Base-by-base conservation (phyloP, 495 filamentous ascomycete species). In the Delitschia confertaspora region DNA sequence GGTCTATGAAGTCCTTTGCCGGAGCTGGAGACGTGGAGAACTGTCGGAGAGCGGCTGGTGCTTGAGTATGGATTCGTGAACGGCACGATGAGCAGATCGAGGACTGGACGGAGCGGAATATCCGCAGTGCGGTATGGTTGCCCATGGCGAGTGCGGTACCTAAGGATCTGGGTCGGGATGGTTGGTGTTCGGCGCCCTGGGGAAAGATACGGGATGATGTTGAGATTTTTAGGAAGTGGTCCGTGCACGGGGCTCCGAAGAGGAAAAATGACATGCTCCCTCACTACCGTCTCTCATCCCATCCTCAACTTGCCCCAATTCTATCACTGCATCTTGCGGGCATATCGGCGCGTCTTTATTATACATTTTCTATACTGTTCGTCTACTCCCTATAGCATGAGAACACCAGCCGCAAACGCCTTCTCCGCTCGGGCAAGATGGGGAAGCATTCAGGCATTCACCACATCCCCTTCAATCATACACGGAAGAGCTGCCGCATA, bases 401-500 rank as follows among this genome's bases (percentile, higher is more conserved):
- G 56, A 36, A 51, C 54, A 24, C 53, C 57, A 13, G 41, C 56
- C 18, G 38, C 38, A 20, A 42, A 45, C 38, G 38, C 39, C 24
- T 34, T 59, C 35, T 45, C 56, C 23, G 42, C 38, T 16, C 47
- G 51, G 49, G 56, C 53, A 49, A 47, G 58, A 58, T 51, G 45
- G 49, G 35, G 44, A 24, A 24, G 45, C 19, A 24, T 17, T 20
- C 51, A 46, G 14, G 38, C 51, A 23, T 47, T 49, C 22, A 29
- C 43, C 45, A 31, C 49, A 18, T 38, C 44, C 7, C 45, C 47
- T 51, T 49, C 49, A 64, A 55, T 64, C 65, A 43, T 49, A 13
- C 38, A 66, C 58, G 68, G 72, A 50, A 69, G 69, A 49, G 67
- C 72, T 31, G 71, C 71, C 24, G 67, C 73, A 19, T 79, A 77